A percentile compares a stretch with the other conserved stretches of the same genome.
Evolutionary conservation across 257 asterid genomes (phyloP).

Genomic region (Fraxinus anomala): DNA sequence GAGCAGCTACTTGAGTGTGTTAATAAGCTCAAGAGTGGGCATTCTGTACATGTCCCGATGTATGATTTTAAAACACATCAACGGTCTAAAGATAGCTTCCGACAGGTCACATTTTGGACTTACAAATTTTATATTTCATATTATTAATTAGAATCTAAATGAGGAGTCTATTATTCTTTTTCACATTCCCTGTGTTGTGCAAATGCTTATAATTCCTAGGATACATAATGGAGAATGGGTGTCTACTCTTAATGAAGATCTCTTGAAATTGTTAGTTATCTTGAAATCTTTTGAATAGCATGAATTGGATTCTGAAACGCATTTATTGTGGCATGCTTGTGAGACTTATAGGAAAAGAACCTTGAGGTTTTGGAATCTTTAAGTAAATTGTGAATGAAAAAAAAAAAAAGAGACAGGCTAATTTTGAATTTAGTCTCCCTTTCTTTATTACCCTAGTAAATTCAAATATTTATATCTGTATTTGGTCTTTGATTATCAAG

Average conservation of each 20-base stretch:
- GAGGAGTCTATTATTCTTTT: slow-evolving; percentile 12
- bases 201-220: not conserved
- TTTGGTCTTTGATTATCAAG: not conserved
- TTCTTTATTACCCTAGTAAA: not conserved
- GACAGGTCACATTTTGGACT: slow-evolving; percentile 58
- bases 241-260: not conserved
- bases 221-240: slow-evolving; percentile 7
- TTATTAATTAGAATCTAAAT: slow-evolving; percentile 2
- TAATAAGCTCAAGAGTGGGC: slow-evolving; percentile 65
- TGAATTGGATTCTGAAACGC: not conserved
- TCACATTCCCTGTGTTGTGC: not conserved
- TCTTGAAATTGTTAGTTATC: not conserved
- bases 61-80: slow-evolving; percentile 95
- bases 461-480: not conserved
- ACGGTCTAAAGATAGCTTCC: slow-evolving; percentile 80
- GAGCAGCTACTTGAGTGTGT: slow-evolving; percentile 95
- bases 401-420: not conserved
- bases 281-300: not conserved
- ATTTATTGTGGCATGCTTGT: not conserved
- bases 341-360: not conserved
- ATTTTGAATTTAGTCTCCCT: not conserved
- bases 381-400: not conserved
- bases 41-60: slow-evolving; percentile 84
- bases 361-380: not conserved
- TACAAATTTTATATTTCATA: slow-evolving; percentile 12